Evolutionary conservation across 345 rosid genomes (phyloP), one percentile per base, ranked within the genome.

Genomic region (Noccaea caerulescens): DNA sequence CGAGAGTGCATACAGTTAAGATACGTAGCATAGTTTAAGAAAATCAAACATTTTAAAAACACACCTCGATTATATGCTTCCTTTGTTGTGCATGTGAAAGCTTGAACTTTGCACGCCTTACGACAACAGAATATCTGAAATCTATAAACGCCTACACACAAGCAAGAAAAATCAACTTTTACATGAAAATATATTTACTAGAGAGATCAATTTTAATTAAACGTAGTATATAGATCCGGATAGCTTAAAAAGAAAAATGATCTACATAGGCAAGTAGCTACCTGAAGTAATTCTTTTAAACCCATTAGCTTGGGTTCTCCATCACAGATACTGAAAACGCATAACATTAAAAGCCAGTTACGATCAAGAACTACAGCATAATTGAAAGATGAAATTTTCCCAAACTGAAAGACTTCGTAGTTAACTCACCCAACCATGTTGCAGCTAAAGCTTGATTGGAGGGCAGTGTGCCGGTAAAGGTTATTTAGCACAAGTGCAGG

Each of bases 301-400:
- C 98, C 96, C 96, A 91, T 91, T 76, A 54, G 95, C 81, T 85
- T 93, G 5, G 98, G 98, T 46, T 91, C 94, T 73, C 96, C 97
- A 78, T 88, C 67, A 46, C 85, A 80, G 81, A 93, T 91, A 56
- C 98, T 93, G 86, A 73, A 82, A 73, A 46, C 49, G 71, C 74
- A 8, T 46, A 62, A 63, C 5, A 68, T 18, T 20, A 47, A 36
- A 66, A 47, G 33, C 52, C 14, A 63, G 55, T 64, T 63, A 76
- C 1, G 33, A 49, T 47, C 71, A 55, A 55, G 66, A 63, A 36
- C 61, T 27, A 45, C 52, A 57, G 12, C 43, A 61, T 45, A 36
- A 57, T 54, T 57, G 30, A 27, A 27, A 27, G 30, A 27, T 27
- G 30, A 27, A 11, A 49, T 42, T 42, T 42, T 1, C 8, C 25